These are phyloP conservation scores for Coriaria nepalensis DNA, from an alignment of 306 rosid genomes.

Conservation along the genomic window DNA sequence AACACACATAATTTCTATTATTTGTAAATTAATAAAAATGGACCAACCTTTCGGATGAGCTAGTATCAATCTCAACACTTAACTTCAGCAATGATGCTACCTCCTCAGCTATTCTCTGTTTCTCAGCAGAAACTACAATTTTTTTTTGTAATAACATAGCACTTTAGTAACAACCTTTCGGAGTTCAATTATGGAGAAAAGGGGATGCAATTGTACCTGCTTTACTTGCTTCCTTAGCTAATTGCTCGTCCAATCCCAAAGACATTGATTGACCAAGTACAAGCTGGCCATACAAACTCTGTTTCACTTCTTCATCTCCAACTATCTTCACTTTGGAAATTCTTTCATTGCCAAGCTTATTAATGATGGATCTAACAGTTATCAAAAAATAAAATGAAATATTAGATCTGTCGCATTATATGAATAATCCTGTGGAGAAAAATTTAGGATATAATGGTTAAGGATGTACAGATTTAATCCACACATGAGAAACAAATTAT, in stretches of 20 bases:
- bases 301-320: slow-evolving; percentile 61
- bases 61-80: slow-evolving; percentile 64
- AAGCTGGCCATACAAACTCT: slow-evolving; percentile 61
- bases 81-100: slow-evolving; percentile 77
- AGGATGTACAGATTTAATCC: too few relatives aligned
- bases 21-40: too few relatives aligned
- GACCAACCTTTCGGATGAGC: slow-evolving; percentile 61
- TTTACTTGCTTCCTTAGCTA: slow-evolving; percentile 62
- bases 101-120: slow-evolving; percentile 74
- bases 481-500: too few relatives aligned
- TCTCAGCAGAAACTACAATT: slow-evolving; percentile 58
- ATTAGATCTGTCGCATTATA: neutral
- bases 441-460: too few relatives aligned
- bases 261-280: slow-evolving; percentile 31
- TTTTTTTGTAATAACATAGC: slow-evolving; percentile 23
- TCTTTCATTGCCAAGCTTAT: slow-evolving; percentile 72
- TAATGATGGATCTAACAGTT: slow-evolving; percentile 38
- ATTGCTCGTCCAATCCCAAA: slow-evolving; percentile 56
- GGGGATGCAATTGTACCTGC: slow-evolving; percentile 43
- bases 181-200: slow-evolving; percentile 13
- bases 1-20: too few relatives aligned
- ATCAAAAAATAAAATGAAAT: slow-evolving; percentile 9
- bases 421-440: too few relatives aligned
- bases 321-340: slow-evolving; percentile 43
- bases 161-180: slow-evolving; percentile 19